Base-by-base conservation (phyloP, 352 stramenopile genomes). In the Pythium diclinum region DNA sequence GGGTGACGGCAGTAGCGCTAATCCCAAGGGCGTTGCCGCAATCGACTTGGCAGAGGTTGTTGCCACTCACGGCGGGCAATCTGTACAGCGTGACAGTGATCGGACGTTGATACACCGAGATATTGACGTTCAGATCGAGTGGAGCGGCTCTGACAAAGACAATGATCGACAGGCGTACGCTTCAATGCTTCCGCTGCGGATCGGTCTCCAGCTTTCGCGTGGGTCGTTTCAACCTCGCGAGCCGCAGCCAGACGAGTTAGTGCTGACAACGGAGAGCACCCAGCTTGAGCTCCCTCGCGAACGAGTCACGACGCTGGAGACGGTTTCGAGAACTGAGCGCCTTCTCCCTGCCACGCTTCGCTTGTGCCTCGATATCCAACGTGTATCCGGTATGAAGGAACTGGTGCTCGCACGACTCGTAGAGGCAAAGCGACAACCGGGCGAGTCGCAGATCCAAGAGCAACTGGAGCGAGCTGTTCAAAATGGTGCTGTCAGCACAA, bases 301-400 rank as follows among this genome's bases (percentile, higher is more conserved):
- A 30, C 42, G 42, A 14, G 17, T 49, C 1, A 66, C 64, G 4
- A 36, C 60, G 17, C n/a, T 68, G 3, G 1, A 59, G 25, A 61
- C 55, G 7, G 14, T 68, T 5, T 69, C 63, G 9, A 60, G 63
- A 52, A 69, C 51, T 2, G 66, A 72, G 49, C 34, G 60, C 1
- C 28, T 72, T 8, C 36, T 72, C 25, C 66, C 66, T 7, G 66
- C 66, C 0, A 47, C 66, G 6, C 46, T 72, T 30, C 33, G n/a
- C 17, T 36, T 72, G 0, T 61, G 48, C 34, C 49, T 72, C 23
- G 66, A 72, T 46, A 21, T 72, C 11, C 66, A 72, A 9, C 66
- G 66, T 14, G 33, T 72, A 17, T 54, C 48, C 3, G 66, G 68
- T 28, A 0, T 72, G 17, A 59, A 53, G 21, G 54, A 63, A 10